Evolutionary conservation across 768 basidiomycete species (phyloP).

Genomic region (Russula griseocarnosa): DNA sequence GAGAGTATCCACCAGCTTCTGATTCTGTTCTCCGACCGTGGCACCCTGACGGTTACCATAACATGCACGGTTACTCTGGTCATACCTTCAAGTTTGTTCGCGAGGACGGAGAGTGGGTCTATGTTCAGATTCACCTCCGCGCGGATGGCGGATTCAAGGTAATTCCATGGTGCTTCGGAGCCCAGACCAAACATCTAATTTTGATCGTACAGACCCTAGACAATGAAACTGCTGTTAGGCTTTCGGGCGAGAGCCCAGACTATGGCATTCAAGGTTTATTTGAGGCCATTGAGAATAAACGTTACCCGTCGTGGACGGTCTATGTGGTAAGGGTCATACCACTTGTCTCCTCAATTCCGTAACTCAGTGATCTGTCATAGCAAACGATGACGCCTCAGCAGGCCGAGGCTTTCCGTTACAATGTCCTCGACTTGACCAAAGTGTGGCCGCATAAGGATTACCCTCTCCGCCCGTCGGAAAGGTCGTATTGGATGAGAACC

Average conservation of each 20-base stretch:
- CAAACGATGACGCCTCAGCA: conserved; percentile 94
- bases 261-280: conserved; percentile 77
- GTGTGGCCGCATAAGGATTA: conserved; percentile 84
- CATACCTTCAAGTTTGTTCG: conserved; percentile 90
- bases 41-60: conserved; percentile 84
- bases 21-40: conserved; percentile 93
- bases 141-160: conserved; percentile 82
- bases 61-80: conserved; percentile 89
- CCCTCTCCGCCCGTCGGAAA: conserved; percentile 88
- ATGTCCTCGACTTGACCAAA: conserved; percentile 87
- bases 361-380: conserved; percentile 34
- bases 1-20: conserved; percentile 86
- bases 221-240: conserved; percentile 55
- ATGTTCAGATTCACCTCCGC: conserved; percentile 81
- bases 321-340: conserved; percentile 56
- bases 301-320: conserved; percentile 85
- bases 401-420: conserved; percentile 87
- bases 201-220: conserved; percentile 56
- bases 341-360: background rate
- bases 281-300: conserved; percentile 74
- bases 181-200: background rate
- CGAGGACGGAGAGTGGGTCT: conserved; percentile 76
- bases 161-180: conserved; percentile 14
- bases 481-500: conserved; percentile 73
- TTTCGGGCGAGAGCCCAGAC: conserved; percentile 77